Percentiles rank a stretch among this genome's conserved stretches.
Evolutionary conservation across 768 basidiomycete genomes (phyloP).

Genomic region (Podaxis sp.): DNA sequence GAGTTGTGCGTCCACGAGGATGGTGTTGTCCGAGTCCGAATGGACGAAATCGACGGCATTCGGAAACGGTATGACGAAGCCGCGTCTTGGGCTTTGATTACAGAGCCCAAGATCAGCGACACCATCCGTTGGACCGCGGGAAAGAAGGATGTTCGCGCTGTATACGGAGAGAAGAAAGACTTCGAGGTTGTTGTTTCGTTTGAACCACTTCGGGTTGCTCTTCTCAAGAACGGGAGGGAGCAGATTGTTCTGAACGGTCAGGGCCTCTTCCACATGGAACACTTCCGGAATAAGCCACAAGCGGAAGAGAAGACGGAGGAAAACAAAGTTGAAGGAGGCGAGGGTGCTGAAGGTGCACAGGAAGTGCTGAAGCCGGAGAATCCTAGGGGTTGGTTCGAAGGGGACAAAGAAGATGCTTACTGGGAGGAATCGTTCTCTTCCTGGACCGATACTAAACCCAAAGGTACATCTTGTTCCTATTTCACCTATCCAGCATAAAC

Average conservation of each 20-base stretch:
- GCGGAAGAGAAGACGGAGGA: constrained; percentile 43
- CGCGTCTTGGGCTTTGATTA: constrained; percentile 81
- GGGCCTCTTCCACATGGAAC: constrained; percentile 96
- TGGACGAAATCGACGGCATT: constrained; percentile 84
- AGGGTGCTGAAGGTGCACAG: constrained; percentile 47
- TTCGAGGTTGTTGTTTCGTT: constrained; percentile 70
- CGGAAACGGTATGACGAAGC: constrained; percentile 91
- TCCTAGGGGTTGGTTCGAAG: constrained; percentile 82
- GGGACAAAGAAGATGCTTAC: constrained; percentile 75
- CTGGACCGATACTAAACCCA: constrained; percentile 94
- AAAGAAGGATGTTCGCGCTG: constrained; percentile 61
- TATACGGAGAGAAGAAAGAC: constrained; percentile 64
- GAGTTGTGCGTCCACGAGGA: constrained; percentile 84
- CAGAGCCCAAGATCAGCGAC: constrained; percentile 65
- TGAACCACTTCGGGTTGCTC: constrained; percentile 71
- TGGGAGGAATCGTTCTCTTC: constrained; percentile 89
- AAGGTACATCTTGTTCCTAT: constrained; percentile 57
- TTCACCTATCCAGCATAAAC: background rate
- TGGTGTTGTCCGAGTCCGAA: constrained; percentile 86
- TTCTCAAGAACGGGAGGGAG: constrained; percentile 73
- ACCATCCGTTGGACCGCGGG: constrained; percentile 64
- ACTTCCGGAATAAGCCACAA: constrained; percentile 75
- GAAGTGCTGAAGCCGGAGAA: constrained; percentile 52
- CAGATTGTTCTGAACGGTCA: constrained; percentile 89
- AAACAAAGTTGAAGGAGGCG: constrained; percentile 42